Percentiles rank a stretch among this genome's conserved stretches.
phyloP scores from a whole-genome alignment of 1,284 basidiomycete genomes.

The Dichomitus squalens region DNA sequence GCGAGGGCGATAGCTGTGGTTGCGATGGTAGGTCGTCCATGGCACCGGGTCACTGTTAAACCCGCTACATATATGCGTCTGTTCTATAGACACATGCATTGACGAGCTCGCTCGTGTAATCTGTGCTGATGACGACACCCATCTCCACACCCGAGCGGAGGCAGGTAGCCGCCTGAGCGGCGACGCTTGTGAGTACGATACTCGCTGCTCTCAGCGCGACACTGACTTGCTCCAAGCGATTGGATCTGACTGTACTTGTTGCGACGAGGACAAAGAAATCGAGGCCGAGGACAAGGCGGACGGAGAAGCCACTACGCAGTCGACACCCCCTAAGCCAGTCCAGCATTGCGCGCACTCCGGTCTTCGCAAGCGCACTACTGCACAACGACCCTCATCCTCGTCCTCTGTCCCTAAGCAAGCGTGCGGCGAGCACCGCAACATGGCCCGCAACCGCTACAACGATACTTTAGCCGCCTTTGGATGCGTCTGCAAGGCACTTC shows the following conservation, averaged over 20 bases:
- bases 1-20: slow-evolving; percentile 19
- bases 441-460: slow-evolving; percentile 32
- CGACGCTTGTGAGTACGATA: slow-evolving; percentile 1
- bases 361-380: slow-evolving; percentile 25
- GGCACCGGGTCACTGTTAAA: background rate
- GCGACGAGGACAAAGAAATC: slow-evolving; percentile 2
- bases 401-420: slow-evolving; percentile 25
- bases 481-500: slow-evolving; percentile 33
- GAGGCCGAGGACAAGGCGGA: background rate
- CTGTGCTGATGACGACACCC: slow-evolving; percentile 33
- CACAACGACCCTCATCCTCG: slow-evolving; percentile 1
- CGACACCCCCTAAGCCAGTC: background rate
- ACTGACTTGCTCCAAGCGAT: background rate
- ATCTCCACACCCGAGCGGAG: slow-evolving; percentile 24
- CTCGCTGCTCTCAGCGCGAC: background rate
- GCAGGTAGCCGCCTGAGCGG: background rate
- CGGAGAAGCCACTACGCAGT: background rate
- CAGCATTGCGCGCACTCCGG: slow-evolving; percentile 17
- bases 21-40: slow-evolving; percentile 17
- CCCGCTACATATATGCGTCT: background rate
- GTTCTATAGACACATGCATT: slow-evolving; percentile 28
- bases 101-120: slow-evolving; percentile 33
- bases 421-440: slow-evolving; percentile 32
- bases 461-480: slow-evolving; percentile 34
- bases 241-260: slow-evolving; percentile 14